Base-by-base conservation (phyloP, 345 rosid genomes). In the Kernera saxatilis region DNA sequence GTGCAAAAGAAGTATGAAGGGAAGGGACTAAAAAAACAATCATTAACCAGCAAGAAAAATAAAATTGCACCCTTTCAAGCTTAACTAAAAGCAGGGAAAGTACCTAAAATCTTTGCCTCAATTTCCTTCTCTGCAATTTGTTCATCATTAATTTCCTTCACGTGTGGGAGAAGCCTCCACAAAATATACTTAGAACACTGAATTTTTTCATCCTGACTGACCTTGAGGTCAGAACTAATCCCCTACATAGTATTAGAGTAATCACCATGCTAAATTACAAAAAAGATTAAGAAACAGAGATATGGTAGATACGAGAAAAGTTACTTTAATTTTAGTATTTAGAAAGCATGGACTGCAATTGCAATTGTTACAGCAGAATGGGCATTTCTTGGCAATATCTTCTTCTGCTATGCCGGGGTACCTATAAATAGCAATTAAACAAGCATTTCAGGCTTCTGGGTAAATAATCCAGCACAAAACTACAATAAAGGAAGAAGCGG, bases 281-380 rank as follows among this genome's bases (percentile, higher is more conserved):
- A 30, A 19, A 5, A 43, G 1, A 33, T 2, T 26, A 32, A 18
- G 45, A 43, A 26, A 22, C 29, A 8, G 21, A 9, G 30, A 32
- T 15, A 23, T 60, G 52, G 21, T 59, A 30, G 59, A 71, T 71
- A 51, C 2, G 8, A 43, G 25, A 69, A 61, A 72, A 70, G 76
- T 26, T 37, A 86, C 93, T 2, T 78, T 18, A 3, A 44, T 6
- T 11, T 55, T 50, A 5, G 63, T 52, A 67, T 77, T 77, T 25
- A 70, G 56, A 19, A 89, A 76, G 77, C 96, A 89, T 5, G 84
- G 54, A 77, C 80, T 84, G 72, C 96, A 87, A 63, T 83, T 84
- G 83, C 92, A 85, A 57, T 69, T 84, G 22, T 69, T 57, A 10
- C 52, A 73, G 60, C 92, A 83, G 69, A 80, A 63, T 2, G 90